Evolutionary conservation across 2,329 filamentous ascomycete species (phyloP).

Genomic region (Xylaria polymorpha): DNA sequence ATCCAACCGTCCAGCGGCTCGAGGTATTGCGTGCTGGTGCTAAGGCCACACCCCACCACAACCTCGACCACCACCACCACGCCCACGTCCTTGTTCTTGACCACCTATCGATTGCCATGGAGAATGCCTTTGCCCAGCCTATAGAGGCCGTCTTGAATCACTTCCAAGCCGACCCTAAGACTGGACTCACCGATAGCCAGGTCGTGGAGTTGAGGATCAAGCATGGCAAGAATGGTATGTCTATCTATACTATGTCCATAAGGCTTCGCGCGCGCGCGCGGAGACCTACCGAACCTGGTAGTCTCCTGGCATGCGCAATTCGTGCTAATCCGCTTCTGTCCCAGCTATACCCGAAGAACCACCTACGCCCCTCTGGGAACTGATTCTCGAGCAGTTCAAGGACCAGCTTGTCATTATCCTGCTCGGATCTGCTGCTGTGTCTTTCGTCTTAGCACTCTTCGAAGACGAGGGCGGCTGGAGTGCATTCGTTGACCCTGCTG

Average conservation of each 20-base stretch:
- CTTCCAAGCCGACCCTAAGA: slow-evolving; percentile 66
- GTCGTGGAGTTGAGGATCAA: slow-evolving; percentile 66
- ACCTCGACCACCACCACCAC: slow-evolving; percentile 25
- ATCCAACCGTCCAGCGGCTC: slow-evolving; percentile 31
- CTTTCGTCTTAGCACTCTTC: slow-evolving; percentile 91
- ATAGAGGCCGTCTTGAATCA: slow-evolving; percentile 68
- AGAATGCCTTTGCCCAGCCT: slow-evolving; percentile 70
- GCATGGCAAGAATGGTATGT: slow-evolving; percentile 74
- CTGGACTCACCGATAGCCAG: slow-evolving; percentile 70
- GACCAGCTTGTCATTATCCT: slow-evolving; percentile 97
- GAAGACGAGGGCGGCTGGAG: slow-evolving; percentile 95
- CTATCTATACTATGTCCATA: neutral
- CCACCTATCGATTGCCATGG: slow-evolving; percentile 59
- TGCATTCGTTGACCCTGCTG: slow-evolving; percentile 94
- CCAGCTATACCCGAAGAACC: slow-evolving; percentile 84
- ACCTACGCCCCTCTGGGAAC: slow-evolving; percentile 93
- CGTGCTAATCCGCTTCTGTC: slow-evolving; percentile 32
- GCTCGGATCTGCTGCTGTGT: slow-evolving; percentile 90
- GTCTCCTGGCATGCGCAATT: slow-evolving; percentile 23
- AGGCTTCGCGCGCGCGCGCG: slow-evolving; percentile 4
- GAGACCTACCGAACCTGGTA: slow-evolving; percentile 34
- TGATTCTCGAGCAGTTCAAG: slow-evolving; percentile 98
- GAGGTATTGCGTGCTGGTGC: slow-evolving; percentile 37
- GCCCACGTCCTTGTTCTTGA: slow-evolving; percentile 16
- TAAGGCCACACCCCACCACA: slow-evolving; percentile 41